Base-by-base conservation (phyloP, 23 red algal genomes). In the Gracilaria vermiculophylla region DNA sequence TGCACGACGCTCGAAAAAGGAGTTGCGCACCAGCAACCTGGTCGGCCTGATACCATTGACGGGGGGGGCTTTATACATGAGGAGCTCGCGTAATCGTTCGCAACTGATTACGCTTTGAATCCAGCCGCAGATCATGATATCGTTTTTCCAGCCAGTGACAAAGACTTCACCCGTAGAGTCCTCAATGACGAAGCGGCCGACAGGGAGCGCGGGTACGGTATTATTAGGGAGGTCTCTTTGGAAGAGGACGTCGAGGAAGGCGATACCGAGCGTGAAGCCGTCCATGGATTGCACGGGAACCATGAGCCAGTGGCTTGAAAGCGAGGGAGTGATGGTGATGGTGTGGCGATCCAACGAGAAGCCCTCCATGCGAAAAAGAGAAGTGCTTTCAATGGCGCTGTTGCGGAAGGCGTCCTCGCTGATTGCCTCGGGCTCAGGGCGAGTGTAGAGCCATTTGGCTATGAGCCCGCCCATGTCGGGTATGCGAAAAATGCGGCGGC, bases 51-150 rank as follows among this genome's bases (percentile, higher is more conserved):
- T 8, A 52, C 69, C 84, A 35, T 77, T 66, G 39, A 42, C 40
- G 35, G 84, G 16, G 7, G 84, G 84, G 13, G 84, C 69, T n/a
- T 47, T 64, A 33, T 64, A 88, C 39, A 88, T 28, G 1, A 88
- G 70, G 19, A 77, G 57, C 43, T 88, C 84, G 14, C 72, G 84
- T 10, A 77, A 51, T 19, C 84, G 84, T 55, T 88, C 84, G 53
- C 84, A 88, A 24, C 74, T 88, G 72, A 88, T 88, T 33, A 88
- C 69, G 27, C 84, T 88, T 33, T 88, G 84, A 64, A 88, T 88
- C 84, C 84, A 88, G 15, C 69, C 84, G 35, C 66, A 43, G 27
- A 88, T 78, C 84, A 88, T 88, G 45, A 88, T 76, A 17, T 75
- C 39, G 28, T 36, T 70, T 27, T 48, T 69, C 84, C 84, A 88